Base-by-base conservation (phyloP, 169 alveolate genomes). In the Babesia sp. region DNA sequence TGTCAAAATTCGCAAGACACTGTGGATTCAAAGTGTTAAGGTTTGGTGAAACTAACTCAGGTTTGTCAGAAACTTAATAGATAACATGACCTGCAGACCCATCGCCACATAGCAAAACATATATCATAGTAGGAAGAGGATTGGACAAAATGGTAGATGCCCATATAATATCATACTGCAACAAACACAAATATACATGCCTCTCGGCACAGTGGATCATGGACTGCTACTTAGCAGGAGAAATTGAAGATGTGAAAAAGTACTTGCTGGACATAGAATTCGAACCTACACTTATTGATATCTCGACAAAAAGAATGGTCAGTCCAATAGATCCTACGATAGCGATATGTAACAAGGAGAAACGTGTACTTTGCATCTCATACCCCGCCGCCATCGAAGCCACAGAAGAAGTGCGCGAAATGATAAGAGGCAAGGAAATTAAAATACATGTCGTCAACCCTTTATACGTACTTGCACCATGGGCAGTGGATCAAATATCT, bases 391-490 rank as follows among this genome's bases (percentile, higher is more conserved):
- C 86, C 24, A 56, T 78, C 4, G 86, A 78, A 28, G 28, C 63
- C 46, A 72, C 37, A 18, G 74, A 61, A 34, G 72, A 69, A 14
- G 61, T 55, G 67, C 50, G 51, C 4, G 60, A 58, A 9, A 60
- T 68, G 55, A 78, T 54, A 29, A 51, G 64, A 9, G 28, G 36
- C 58, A 58, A 39, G 3, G 81, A 60, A 12, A 26, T 64, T 9
- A 68, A 67, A 18, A 63, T 56, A 29, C 53, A 78, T 42, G 76
- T 78, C 9, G 72, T 78, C 20, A 78, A 78, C 39, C 86, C 86
- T 28, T 26, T 78, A 11, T 58, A 68, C 63, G 37, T 78, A 28
- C 59, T 78, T n/a, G 86, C 86, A 5, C 86, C 86, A 3, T 78
- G 86, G 86, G 46, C 86, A 11, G 44, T 69, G 28, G 81, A 78